phyloP scores from a whole-genome alignment of 345 rosid genomes.

The Populus deltoides region DNA sequence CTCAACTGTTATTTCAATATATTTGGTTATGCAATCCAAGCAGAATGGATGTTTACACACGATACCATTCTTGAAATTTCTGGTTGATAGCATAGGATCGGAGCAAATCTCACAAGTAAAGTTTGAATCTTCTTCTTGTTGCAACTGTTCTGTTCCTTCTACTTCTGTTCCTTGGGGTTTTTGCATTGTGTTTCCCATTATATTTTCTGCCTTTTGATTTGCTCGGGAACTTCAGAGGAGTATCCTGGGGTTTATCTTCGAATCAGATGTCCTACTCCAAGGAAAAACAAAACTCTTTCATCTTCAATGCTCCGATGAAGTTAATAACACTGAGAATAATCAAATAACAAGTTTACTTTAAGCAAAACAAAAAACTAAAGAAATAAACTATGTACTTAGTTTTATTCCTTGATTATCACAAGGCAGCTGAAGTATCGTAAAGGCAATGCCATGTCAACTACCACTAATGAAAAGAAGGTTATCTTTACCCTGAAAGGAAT shows the following conservation, averaged over 20 bases:
- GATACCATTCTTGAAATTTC: slow-evolving; percentile 22
- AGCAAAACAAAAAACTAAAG: neutral
- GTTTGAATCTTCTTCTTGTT: slow-evolving; percentile 3
- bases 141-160: slow-evolving; percentile 3
- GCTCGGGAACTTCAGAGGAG: neutral
- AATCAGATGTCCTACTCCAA: neutral
- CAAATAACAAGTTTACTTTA: neutral
- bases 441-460: neutral
- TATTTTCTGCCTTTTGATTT: neutral
- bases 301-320: neutral
- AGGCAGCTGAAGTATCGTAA: neutral
- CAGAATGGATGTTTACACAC: slow-evolving; percentile 29
- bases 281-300: neutral
- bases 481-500: neutral
- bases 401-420: neutral
- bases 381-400: neutral
- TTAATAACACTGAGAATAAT: neutral
- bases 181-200: slow-evolving; percentile 27
- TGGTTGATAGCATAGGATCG: slow-evolving; percentile 16
- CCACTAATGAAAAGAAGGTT: neutral
- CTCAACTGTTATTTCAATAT: slow-evolving; percentile 25
- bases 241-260: neutral
- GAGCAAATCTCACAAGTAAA: slow-evolving; percentile 33
- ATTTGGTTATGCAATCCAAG: slow-evolving; percentile 26
- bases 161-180: neutral